Evolutionary conservation across 2,329 filamentous ascomycete genomes (phyloP), one percentile per base, ranked within the genome.

Genomic region (Phyllosticta capitalensis): DNA sequence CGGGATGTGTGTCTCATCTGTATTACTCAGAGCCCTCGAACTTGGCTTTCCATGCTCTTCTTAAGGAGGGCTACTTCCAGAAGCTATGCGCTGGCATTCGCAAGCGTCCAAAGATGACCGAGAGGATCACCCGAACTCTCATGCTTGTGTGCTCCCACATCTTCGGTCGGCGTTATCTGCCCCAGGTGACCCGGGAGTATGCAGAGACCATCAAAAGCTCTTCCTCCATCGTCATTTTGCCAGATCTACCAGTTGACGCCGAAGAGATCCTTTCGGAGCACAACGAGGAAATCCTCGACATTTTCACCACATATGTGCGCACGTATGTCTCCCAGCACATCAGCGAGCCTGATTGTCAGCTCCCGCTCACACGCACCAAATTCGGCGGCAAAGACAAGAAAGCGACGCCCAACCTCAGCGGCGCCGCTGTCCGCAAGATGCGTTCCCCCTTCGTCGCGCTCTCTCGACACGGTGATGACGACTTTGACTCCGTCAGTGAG

Each of bases 1-100:
- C 88, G 0, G 83, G 84, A 0, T 77, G 84, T 3, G 81, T 91
- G 0, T 82, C 83, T 0, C 87, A 91, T 71, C 74, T 92, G 1
- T 91, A 91, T 73, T 90, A 85, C 65, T 88, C 86, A 0, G 87
- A 91, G 65, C 89, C 88, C 65, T 83, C 85, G 0, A 83, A 83
- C 5, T 91, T 92, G 67, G 87, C 87, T 0, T 89, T 92, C 71
- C 88, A 92, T 67, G 83, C 87, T 1, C 75, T 92, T 9, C 74
- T 92, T 1, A 86, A 84, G 61, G 82, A 80, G 2, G 87, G 88
- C 0, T 91, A 88, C 67, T 87, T 92, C 68, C 79, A 84, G 63
- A 71, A 76, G 21, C 71, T 92, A 0, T 89, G 87, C 67, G 76
- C 76, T 2, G 75, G 81, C 17, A 77, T 89, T 38, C 71, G 81